Evolutionary conservation across 805 yeast species (phyloP).

Genomic region (Candida qinlingensis): DNA sequence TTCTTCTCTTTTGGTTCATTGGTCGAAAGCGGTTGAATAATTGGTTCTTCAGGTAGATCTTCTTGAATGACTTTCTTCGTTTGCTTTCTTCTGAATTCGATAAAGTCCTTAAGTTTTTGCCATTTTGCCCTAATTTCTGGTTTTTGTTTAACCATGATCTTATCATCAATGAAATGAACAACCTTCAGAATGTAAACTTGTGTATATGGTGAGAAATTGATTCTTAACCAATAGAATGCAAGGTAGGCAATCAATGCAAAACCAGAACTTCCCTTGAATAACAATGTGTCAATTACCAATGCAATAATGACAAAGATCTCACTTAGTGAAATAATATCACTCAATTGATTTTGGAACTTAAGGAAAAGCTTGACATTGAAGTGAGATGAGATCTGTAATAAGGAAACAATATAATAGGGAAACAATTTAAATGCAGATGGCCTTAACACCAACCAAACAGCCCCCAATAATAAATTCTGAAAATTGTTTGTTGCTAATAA

Average conservation of each 20-base stretch:
- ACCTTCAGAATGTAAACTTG: conserved; percentile 30
- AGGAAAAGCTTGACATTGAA: conserved; percentile 38
- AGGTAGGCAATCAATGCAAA: conserved; percentile 54
- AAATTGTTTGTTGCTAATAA: conserved; percentile 71
- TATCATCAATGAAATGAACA: conserved; percentile 26
- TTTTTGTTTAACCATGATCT: conserved; percentile 28
- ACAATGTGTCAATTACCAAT: conserved; percentile 52
- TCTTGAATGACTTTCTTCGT: conserved; percentile 22
- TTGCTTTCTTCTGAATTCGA: conserved; percentile 36
- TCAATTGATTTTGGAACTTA: conserved; percentile 33
- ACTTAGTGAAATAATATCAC: conserved; percentile 50
- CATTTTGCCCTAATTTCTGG: conserved; percentile 29
- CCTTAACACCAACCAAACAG: conserved; percentile 60
- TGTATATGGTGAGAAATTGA: conserved; percentile 44
- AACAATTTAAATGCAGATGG: conserved; percentile 58
- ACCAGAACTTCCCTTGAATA: conserved; percentile 63
- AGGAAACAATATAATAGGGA: conserved; percentile 53
- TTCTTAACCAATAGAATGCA: conserved; percentile 65
- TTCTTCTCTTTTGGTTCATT: background rate
- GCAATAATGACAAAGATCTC: conserved; percentile 52
- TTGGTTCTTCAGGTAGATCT: conserved; percentile 1
- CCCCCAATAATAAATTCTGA: conserved; percentile 55
- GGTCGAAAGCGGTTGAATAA: background rate
- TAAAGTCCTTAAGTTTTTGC: conserved; percentile 34
- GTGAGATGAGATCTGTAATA: conserved; percentile 46